Evolutionary conservation across 139 green algal genomes (phyloP).

Genomic region (Chlamydomonas asymmetrica): DNA sequence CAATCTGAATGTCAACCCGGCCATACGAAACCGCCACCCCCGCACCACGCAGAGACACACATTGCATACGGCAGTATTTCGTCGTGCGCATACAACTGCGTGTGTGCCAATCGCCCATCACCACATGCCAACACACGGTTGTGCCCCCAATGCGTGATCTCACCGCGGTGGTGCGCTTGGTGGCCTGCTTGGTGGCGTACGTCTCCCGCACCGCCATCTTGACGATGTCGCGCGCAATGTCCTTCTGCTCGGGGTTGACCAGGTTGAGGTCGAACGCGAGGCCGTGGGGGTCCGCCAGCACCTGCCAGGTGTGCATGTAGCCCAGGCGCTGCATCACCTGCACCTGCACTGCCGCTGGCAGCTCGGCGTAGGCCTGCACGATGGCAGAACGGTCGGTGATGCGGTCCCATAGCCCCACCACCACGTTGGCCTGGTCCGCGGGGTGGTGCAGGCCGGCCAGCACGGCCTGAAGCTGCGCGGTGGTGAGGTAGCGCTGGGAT

Average conservation of each 20-base stretch:
- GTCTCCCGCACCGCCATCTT: conserved; percentile 34
- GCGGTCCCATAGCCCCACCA: conserved; percentile 36
- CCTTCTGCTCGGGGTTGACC: conserved; percentile 39
- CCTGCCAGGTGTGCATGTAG: conserved; percentile 36
- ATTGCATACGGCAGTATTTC: too few species aligned
- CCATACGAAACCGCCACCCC: too few species aligned
- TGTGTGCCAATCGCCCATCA: too few species aligned
- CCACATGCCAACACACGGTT: too few species aligned
- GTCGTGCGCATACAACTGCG: too few species aligned
- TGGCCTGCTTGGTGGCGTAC: too few species aligned
- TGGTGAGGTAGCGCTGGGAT: conserved; percentile 10
- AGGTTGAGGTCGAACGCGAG: conserved; percentile 39
- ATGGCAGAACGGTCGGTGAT: conserved; percentile 26
- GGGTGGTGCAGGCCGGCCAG: conserved; percentile 20
- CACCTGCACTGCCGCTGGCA: conserved; percentile 29
- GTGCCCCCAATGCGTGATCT: too few species aligned
- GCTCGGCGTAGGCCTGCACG: conserved; percentile 7
- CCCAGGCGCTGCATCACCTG: conserved; percentile 38
- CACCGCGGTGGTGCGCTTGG: too few species aligned
- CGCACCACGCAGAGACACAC: too few species aligned
- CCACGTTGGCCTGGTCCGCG: conserved; percentile 14
- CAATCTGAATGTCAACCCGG: too few species aligned
- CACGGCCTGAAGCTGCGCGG: conserved; percentile 1
- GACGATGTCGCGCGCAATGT: conserved; percentile 43
- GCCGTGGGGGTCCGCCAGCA: conserved; percentile 33